Base-by-base conservation (phyloP, 108 stramenopile species). In the Phaeodactylum tricornutum region DNA sequence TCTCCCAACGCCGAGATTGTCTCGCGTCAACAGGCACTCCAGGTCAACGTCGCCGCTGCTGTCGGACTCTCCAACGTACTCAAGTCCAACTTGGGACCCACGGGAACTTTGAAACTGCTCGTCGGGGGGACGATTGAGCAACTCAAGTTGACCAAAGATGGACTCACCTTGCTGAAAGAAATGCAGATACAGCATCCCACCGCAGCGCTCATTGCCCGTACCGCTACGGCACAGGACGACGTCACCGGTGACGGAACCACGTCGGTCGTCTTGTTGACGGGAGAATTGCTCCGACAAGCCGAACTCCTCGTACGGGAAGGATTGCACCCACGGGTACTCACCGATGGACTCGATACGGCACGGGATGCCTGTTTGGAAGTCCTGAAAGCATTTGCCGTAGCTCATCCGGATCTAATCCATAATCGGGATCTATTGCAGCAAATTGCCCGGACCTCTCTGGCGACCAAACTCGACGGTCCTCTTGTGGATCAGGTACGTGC, bases 101-200 rank as follows among this genome's bases (percentile, higher is more conserved):
- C 83, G 0, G 98, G 98, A 1, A 99, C 98, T 2, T 72, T 99
- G 40, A 99, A 99, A 75, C 91, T 99, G 87, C 73, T 99, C 34
- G 98, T 99, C 20, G 98, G 96, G 4, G 98, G 98, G 27, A 96
- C 98, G 7, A 20, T 41, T 15, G 98, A 96, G 16, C 96, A 98
- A 67, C 87, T 99, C 55, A 99, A 98, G 71, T 64, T 99, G 37
- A 99, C 98, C 43, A 99, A 99, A 69, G 98, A 99, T 62, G 98
- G 98, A 47, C 72, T 94, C 43, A 96, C 97, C 8, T 57, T 99
- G 53, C 72, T 99, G 48, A 93, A 97, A 60, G 96, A 99, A 79
- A 99, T 99, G 98, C 98, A 99, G 71, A 99, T 99, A 71, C 96
- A 98, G 69, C 98, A 98, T 77, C 98, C 98, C 54, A 99, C 98